A percentile compares a stretch with the other conserved stretches of the same genome.
Evolutionary conservation across 768 basidiomycete genomes (phyloP).

Genomic region (Suillus variegatus): DNA sequence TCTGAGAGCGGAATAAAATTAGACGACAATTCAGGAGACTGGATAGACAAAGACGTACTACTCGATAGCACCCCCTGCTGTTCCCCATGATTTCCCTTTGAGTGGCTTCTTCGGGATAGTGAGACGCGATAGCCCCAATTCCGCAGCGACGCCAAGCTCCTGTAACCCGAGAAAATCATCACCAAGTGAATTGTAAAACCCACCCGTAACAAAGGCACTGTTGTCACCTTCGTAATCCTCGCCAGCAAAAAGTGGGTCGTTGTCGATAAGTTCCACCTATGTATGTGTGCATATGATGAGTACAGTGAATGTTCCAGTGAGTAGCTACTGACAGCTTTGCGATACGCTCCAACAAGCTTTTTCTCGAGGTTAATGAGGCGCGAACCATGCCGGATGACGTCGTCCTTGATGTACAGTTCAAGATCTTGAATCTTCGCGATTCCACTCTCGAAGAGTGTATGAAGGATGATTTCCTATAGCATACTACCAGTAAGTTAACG

Average conservation of each 20-base stretch:
- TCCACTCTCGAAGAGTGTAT: conserved; percentile 91
- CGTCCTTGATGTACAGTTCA: conserved; percentile 87
- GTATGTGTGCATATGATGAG: conserved; percentile 26
- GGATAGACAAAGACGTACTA: too few relatives aligned
- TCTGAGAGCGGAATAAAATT: conserved; percentile 31
- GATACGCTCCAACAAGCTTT: conserved; percentile 85
- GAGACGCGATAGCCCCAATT: conserved; percentile 77
- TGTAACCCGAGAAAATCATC: conserved; percentile 92
- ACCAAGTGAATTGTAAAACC: conserved; percentile 84
- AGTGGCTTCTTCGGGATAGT: conserved; percentile 78
- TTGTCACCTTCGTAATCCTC: conserved; percentile 69
- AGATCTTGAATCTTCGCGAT: conserved; percentile 75
- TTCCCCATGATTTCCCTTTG: conserved; percentile 55
- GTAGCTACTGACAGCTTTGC: conserved; percentile 67
- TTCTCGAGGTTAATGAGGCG: conserved; percentile 80
- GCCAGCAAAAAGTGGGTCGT: conserved; percentile 52
- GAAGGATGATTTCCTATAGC: conserved; percentile 85
- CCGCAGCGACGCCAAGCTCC: conserved; percentile 85
- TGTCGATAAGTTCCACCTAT: conserved; percentile 45
- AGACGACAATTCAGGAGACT: background rate
- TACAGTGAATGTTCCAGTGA: background rate
- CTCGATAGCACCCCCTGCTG: conserved; percentile 37
- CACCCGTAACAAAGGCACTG: conserved; percentile 73
- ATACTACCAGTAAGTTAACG: conserved; percentile 9
- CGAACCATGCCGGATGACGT: conserved; percentile 78